phyloP scores from a whole-genome alignment of 2,329 filamentous ascomycete genomes.

The Laburnicola sp. region DNA sequence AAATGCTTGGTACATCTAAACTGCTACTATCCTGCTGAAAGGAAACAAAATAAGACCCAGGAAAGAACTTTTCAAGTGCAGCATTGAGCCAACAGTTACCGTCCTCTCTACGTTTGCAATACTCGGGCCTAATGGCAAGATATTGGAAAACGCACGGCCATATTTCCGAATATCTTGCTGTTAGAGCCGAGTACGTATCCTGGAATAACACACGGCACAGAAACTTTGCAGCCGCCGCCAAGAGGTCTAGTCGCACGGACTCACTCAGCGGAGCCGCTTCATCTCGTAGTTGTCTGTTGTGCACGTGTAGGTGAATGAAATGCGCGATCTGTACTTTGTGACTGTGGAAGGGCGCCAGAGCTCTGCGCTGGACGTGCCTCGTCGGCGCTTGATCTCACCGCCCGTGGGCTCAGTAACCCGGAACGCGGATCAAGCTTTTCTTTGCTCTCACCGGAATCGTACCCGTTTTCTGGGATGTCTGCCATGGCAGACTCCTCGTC shows the following conservation, averaged over 20 bases:
- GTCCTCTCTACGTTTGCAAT: too few relatives aligned
- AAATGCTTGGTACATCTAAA: not conserved
- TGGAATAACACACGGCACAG: too few relatives aligned
- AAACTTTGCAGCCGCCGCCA: too few relatives aligned
- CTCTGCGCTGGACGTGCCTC: constrained; percentile 20
- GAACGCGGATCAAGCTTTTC: constrained; percentile 44
- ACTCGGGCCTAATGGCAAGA: too few relatives aligned
- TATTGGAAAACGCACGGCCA: too few relatives aligned
- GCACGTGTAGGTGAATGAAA: constrained; percentile 29
- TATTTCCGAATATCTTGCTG: too few relatives aligned
- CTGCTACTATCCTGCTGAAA: not conserved
- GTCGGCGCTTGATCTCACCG: constrained; percentile 32
- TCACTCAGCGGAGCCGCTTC: constrained; percentile 28
- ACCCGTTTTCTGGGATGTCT: constrained; percentile 48
- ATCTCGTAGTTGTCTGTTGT: constrained; percentile 42
- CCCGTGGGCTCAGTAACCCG: constrained; percentile 36
- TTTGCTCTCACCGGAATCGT: constrained; percentile 21
- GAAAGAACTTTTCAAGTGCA: not conserved
- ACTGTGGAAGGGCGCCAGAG: constrained; percentile 31
- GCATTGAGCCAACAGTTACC: too few relatives aligned
- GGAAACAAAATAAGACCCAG: not conserved
- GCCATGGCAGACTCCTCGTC: constrained; percentile 53
- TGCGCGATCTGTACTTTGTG: constrained; percentile 24
- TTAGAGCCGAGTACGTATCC: too few relatives aligned
- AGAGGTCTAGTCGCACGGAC: too few relatives aligned